Evolutionary conservation across 2,329 filamentous ascomycete genomes (phyloP).

Genomic region (Geosmithia putterillii): DNA sequence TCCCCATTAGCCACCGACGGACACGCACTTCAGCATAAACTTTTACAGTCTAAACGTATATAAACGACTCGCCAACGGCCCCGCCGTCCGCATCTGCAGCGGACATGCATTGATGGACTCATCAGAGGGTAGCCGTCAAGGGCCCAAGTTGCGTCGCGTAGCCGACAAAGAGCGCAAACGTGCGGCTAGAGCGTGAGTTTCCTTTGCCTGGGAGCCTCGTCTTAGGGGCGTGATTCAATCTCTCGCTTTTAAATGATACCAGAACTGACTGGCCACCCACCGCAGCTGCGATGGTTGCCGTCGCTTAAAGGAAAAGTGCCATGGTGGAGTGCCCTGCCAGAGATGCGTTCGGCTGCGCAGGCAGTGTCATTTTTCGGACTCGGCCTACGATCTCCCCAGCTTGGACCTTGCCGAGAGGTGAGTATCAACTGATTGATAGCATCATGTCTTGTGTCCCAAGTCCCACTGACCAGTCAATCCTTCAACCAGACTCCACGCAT

Average conservation of each 20-base stretch:
- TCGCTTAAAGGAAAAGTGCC: conserved; percentile 43
- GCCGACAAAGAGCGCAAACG: conserved; percentile 13
- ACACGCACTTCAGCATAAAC: not conserved
- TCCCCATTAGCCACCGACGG: not conserved
- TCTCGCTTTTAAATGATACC: no score
- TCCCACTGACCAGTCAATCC: not conserved
- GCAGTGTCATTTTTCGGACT: conserved; percentile 28
- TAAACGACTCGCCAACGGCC: not conserved
- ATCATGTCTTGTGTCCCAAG: not conserved
- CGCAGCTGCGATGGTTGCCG: conserved; percentile 40
- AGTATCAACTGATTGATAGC: not conserved
- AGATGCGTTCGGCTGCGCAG: conserved; percentile 37
- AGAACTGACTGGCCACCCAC: not conserved
- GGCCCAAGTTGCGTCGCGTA: conserved; percentile 9
- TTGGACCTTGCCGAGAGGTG: not conserved
- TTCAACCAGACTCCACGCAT: not conserved
- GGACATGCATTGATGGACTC: not conserved
- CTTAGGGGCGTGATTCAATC: not conserved
- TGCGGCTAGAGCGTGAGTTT: conserved; percentile 12
- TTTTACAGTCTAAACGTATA: not conserved
- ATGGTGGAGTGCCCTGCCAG: conserved; percentile 40
- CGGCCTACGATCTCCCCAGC: not conserved
- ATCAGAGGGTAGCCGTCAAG: conserved; percentile 3
- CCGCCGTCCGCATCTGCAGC: not conserved
- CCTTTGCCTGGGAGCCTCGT: no score